These are phyloP conservation scores for Macadamia tetraphylla DNA, from an alignment of 164 flowering plant genomes.

Conservation along the genomic window DNA sequence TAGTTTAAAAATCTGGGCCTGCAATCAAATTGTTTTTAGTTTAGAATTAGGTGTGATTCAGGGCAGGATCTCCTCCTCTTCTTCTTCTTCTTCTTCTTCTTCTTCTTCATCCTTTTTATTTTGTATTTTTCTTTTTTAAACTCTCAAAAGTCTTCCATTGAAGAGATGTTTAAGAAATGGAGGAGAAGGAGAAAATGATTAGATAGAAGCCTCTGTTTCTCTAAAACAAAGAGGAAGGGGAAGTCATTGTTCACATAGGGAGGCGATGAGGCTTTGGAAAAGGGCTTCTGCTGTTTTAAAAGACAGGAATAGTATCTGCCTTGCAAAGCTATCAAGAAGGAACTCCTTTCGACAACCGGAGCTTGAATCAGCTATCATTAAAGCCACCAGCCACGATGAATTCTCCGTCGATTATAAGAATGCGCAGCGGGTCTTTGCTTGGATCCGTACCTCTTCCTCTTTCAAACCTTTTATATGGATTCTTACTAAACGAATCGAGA, in stretches of 20 bases:
- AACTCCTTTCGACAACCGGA: slow-evolving; percentile 36
- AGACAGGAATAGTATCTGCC: slow-evolving; percentile 55
- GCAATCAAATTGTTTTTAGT: too few relatives aligned
- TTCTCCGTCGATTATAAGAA: slow-evolving; percentile 48
- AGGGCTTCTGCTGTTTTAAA: slow-evolving; percentile 57
- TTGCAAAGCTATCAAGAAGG: slow-evolving; percentile 30
- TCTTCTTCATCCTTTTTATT: too few relatives aligned
- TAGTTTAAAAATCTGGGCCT: too few relatives aligned
- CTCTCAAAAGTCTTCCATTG: background rate
- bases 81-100: too few relatives aligned
- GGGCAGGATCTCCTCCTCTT: too few relatives aligned
- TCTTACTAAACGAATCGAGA: slow-evolving; percentile 45
- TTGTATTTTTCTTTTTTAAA: too few relatives aligned
- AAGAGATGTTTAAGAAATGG: background rate
- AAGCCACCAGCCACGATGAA: slow-evolving; percentile 80
- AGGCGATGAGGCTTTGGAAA: slow-evolving; percentile 49
- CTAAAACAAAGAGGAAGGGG: background rate
- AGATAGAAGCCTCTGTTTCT: too few relatives aligned
- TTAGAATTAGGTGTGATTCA: too few relatives aligned
- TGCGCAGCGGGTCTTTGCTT: slow-evolving; percentile 46
- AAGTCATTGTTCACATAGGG: background rate
- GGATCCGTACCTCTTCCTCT: slow-evolving; percentile 49
- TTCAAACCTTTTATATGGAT: slow-evolving; percentile 42
- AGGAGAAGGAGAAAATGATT: background rate
- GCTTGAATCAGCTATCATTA: slow-evolving; percentile 62